Conservation (phyloP, 768 basidiomycete genomes). For the Serendipita sp. region DNA sequence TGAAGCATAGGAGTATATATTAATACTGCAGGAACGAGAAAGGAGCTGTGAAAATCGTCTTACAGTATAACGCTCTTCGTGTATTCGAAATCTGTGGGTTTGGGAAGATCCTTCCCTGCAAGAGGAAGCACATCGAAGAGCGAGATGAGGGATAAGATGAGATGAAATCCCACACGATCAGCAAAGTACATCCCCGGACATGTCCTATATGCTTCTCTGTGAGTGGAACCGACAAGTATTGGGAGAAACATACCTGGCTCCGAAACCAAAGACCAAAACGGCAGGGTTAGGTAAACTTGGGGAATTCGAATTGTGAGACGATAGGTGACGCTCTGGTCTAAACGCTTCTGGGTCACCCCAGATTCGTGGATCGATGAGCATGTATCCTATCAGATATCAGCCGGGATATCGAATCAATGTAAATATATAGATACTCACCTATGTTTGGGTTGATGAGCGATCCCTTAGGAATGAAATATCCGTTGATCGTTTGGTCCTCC, state of each 20-base stretch:
- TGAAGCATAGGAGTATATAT: no score
- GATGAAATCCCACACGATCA: background rate
- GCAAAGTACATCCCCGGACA: background rate
- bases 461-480: constrained; percentile 10
- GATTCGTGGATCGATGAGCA: constrained; percentile 14
- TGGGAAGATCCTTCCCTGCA: background rate
- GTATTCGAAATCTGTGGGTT: background rate
- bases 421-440: constrained; percentile 9
- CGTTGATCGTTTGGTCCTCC: background rate
- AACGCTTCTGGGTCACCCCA: constrained; percentile 16
- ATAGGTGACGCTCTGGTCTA: constrained; percentile 18
- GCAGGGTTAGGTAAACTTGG: background rate
- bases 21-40: no score
- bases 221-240: background rate
- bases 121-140: background rate
- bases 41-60: background rate
- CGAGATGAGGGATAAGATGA: background rate
- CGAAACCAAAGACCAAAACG: background rate
- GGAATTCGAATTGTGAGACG: background rate
- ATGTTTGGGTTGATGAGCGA: constrained; percentile 17
- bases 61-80: background rate
- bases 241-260: background rate
- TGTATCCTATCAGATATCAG: constrained; percentile 12
- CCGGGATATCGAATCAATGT: background rate
- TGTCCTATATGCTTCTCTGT: background rate